Base-by-base conservation (phyloP, 2,329 filamentous ascomycete genomes). In the Aspergillus puulaauensis region DNA sequence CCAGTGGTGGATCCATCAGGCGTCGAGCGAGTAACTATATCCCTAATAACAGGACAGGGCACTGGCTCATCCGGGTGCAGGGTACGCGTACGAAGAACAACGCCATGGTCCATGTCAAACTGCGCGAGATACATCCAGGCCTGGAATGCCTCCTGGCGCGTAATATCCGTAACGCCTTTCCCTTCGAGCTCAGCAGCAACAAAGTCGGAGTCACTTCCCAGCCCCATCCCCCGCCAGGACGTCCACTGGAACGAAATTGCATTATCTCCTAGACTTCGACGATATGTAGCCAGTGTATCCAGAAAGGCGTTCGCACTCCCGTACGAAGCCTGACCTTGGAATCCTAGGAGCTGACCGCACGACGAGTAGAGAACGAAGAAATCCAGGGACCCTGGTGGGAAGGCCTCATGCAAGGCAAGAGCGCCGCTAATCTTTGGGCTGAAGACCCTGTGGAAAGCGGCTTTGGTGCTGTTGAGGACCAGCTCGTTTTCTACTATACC, bases 81-180 rank as follows among this genome's bases (percentile, higher is more conserved):
- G 1, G 67, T 52, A 0, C 62, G 66, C 2, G 64, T 66, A 8
- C 75, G 70, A 14, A 74, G 61, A 0, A 80, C 73, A 3, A 78
- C 75, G 2, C 64, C 76, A 35, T 77, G 73, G n/a, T 73, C 72
- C 5, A 73, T 66, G 45, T 78, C 67, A 54, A 71, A 71, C 12
- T 66, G 65, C 12, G 62, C 63, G 4, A 77, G 41, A 54, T 77
- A 66, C 33, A 72, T 63, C 77, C 78, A 80, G 4, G 78, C 78
- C 3, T 64, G 66, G 63, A 80, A 79, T 0, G 67, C 78, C 53
- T 80, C 78, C 2, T 77, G 69, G 9, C 64, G 59, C 0, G 70
- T 75, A 46, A 81, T 70, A 47, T 75, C 74, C 1, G 75, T 78
- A 50, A 81, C 75, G 4, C 77, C 78, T 58, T 75, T 77, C 54